Evolutionary conservation across 495 filamentous ascomycete genomes (phyloP).

Genomic region (Cercophora newfieldiana): DNA sequence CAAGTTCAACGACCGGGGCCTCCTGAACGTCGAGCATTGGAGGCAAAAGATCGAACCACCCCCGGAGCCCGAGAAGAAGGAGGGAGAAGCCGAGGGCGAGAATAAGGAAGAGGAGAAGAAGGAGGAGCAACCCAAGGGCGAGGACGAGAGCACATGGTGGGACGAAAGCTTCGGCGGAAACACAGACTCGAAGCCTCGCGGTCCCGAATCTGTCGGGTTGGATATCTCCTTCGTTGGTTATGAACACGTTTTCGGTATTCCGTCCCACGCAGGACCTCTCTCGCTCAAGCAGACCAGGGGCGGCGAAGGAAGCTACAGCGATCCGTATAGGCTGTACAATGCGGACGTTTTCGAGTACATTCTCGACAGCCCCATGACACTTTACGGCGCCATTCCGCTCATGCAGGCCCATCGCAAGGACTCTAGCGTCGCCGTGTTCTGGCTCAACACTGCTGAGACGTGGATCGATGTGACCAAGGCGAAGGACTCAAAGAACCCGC

Average conservation of each 20-base stretch:
- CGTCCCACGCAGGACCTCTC: conserved; percentile 85
- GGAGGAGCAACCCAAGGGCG: conserved; percentile 34
- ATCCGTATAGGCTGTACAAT: conserved; percentile 97
- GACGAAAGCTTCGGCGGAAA: conserved; percentile 93
- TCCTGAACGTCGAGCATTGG: conserved; percentile 96
- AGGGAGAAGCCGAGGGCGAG: conserved; percentile 42
- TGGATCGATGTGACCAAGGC: conserved; percentile 93
- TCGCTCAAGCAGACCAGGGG: conserved; percentile 89
- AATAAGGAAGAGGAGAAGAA: conserved; percentile 41
- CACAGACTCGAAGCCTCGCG: conserved; percentile 87
- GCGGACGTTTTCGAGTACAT: conserved; percentile 97
- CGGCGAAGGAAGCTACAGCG: conserved; percentile 76
- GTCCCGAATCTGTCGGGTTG: conserved; percentile 84
- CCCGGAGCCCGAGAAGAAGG: conserved; percentile 52
- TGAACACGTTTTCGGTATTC: conserved; percentile 90
- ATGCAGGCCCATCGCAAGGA: conserved; percentile 95
- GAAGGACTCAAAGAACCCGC: conserved; percentile 72
- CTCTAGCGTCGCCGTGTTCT: conserved; percentile 96
- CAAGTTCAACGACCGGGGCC: conserved; percentile 80
- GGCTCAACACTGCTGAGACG: conserved; percentile 96
- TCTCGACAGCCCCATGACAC: conserved; percentile 95
- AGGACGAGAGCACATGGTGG: conserved; percentile 93
- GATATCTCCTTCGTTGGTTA: conserved; percentile 93
- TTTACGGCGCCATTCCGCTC: conserved; percentile 92
- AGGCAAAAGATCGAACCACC: conserved; percentile 76